Evolutionary conservation across 208 protist genomes (phyloP), one percentile per base, ranked within the genome.

Genomic region (Leishmania braziliensis): DNA sequence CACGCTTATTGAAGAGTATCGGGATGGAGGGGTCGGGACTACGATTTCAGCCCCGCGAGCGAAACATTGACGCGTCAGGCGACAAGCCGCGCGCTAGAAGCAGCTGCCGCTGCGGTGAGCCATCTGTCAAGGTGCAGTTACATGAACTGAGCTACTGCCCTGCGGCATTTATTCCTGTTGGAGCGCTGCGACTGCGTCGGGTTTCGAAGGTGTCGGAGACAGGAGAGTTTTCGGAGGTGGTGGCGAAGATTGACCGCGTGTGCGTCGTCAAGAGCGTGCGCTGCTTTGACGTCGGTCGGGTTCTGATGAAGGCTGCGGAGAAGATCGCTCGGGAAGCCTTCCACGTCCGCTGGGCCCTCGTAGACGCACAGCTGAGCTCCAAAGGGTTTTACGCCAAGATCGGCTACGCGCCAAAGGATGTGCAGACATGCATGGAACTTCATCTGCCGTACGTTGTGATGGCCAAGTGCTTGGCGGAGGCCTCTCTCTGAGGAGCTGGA

Each of bases 281-380:
- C n/a, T 53, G 81, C 54, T 83, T 76, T 53, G 83, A 82, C 12
- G 84, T 85, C 9, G 89, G 83, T 16, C 66, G 51, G 1, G 33
- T 82, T 12, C 65, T 93, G 48, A 81, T 93, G 76, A 16, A n/a
- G 46, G 86, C 79, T 29, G 89, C 88, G 5, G 89, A 91, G 80
- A 68, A 80, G 60, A 86, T 85, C 60, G 85, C 85, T 58, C 68
- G 68, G 26, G 80, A 88, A 29, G 86, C 77, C 6, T 86, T 90
- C 56, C 81, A 89, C 63, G 81, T 89, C 36, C 80, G 83, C 51
- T 84, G 77, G 75, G 78, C 86, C 36, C 63, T 89, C 26, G 16
- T 91, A 60, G 72, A 89, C 79, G 79, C 87, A 16, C 85, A 84
- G 66, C 36, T 82, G 54, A 63, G 26, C 18, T 62, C 81, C 8